phyloP scores from a whole-genome alignment of 129 eudicot species.

The Tagetes patula region DNA sequence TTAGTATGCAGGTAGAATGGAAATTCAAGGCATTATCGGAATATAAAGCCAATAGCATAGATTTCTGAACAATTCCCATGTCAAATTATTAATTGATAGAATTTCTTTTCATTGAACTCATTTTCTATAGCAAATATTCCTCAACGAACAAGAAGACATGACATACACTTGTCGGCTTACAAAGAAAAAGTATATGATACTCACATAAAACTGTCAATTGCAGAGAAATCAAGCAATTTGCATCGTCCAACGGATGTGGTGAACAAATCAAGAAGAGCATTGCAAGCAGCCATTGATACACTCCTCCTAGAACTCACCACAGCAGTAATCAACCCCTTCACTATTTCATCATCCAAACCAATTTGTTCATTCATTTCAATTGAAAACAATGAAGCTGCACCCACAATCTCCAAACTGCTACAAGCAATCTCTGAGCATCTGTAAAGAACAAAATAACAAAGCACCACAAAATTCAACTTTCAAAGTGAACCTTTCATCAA shows the following conservation, averaged over 20 bases:
- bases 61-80: constrained; percentile 5
- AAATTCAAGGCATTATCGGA: not conserved
- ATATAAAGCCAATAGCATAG: constrained; percentile 1
- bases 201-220: constrained; percentile 62
- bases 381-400: constrained; percentile 59
- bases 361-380: constrained; percentile 70
- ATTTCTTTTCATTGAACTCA: not conserved
- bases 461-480: constrained; percentile 8
- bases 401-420: constrained; percentile 44
- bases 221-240: constrained; percentile 47
- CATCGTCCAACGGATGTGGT: constrained; percentile 52
- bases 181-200: constrained; percentile 32
- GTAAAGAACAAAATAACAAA: constrained; percentile 1
- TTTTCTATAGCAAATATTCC: not conserved
- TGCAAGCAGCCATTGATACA: constrained; percentile 53
- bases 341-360: constrained; percentile 56
- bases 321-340: constrained; percentile 49
- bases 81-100: not conserved
- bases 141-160: not conserved
- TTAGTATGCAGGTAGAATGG: not conserved
- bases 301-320: constrained; percentile 36
- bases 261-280: constrained; percentile 68
- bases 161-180: constrained; percentile 5
- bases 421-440: constrained; percentile 49
- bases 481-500: constrained; percentile 6